Evolutionary conservation across 805 yeast genomes (phyloP), one percentile per base, ranked within the genome.

Genomic region (Lipomyces kockii): DNA sequence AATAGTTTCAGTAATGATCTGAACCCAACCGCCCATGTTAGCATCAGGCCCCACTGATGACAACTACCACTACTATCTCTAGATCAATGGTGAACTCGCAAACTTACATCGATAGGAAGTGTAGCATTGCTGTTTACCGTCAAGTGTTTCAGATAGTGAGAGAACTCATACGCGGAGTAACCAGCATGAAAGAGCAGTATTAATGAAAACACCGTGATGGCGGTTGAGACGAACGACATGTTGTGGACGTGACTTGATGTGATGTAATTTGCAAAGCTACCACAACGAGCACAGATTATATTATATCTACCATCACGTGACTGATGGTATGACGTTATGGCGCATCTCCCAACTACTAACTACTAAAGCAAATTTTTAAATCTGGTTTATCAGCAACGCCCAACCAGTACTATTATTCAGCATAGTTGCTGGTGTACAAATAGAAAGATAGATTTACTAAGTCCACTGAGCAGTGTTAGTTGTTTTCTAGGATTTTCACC

Each of bases 131-230:
- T 11, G 12, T 59, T 54, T 46, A 64, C 46, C 17, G 65, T 59
- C 27, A 66, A 35, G 35, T 69, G 70, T 55, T 70, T 70, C 32
- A 67, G 52, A 43, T 69, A 70, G 39, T 67, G 68, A 6, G 73
- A 66, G 55, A 70, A 70, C 59, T 70, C 73, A 57, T 69, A 63
- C 27, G 72, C 71, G 3, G 73, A 70, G 29, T 62, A 70, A 1
- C 72, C 73, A 3, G 71, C 71, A 46, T 70, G 73, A 7, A 49
- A 52, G 5, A 70, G 62, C 14, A 68, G 46, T 3, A 69, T 53
- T 32, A 67, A 64, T 6, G 72, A 64, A 12, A 69, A 2, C 22
- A 54, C 58, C 2, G 65, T 59, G 6, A 69, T 25, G 6, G 27
- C 29, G 20, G n/a, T 54, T 12, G 72, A 64, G 9, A 65, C 11